Conservation (phyloP, 1,284 basidiomycete genomes). For the Ustilago lituana region DNA sequence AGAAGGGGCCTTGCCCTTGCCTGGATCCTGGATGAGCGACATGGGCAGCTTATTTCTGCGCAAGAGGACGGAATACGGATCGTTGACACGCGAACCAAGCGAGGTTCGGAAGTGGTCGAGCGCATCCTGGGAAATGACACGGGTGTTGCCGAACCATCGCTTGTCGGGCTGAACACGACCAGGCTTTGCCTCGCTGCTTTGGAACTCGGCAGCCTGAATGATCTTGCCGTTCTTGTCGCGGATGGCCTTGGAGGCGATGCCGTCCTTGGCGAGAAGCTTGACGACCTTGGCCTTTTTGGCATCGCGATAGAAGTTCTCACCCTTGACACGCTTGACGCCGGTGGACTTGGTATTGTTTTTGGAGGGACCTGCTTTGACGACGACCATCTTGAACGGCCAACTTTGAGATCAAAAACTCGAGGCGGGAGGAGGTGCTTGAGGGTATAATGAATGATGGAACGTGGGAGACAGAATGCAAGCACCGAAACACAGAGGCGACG, state of each 20-base stretch:
- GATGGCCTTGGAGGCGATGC: slow-evolving; percentile 62
- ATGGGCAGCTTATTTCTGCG: slow-evolving; percentile 66
- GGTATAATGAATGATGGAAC: slow-evolving; percentile 20
- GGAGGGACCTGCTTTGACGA: slow-evolving; percentile 54
- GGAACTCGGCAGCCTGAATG: slow-evolving; percentile 64
- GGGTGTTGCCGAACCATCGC: slow-evolving; percentile 78
- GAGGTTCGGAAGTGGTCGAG: slow-evolving; percentile 71
- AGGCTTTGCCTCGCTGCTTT: slow-evolving; percentile 64
- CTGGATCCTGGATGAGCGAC: slow-evolving; percentile 63
- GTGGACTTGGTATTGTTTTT: slow-evolving; percentile 52
- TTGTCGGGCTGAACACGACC: slow-evolving; percentile 66
- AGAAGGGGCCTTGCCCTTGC: slow-evolving; percentile 58
- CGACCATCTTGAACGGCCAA: slow-evolving; percentile 42
- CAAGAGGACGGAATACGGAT: slow-evolving; percentile 64
- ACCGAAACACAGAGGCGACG: background rate
- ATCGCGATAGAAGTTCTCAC: slow-evolving; percentile 67
- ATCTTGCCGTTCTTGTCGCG: slow-evolving; percentile 65
- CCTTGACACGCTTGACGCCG: slow-evolving; percentile 55
- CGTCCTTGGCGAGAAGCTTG: slow-evolving; percentile 63
- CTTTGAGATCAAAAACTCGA: background rate
- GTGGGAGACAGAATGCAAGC: background rate
- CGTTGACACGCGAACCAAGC: slow-evolving; percentile 59
- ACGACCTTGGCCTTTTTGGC: slow-evolving; percentile 65
- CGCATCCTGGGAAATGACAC: slow-evolving; percentile 77
- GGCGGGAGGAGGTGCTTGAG: slow-evolving; percentile 10